Percentiles rank a stretch among this genome's conserved stretches.
Conservation (phyloP, 768 basidiomycete species). For the Fomitopsis pulvina region DNA sequence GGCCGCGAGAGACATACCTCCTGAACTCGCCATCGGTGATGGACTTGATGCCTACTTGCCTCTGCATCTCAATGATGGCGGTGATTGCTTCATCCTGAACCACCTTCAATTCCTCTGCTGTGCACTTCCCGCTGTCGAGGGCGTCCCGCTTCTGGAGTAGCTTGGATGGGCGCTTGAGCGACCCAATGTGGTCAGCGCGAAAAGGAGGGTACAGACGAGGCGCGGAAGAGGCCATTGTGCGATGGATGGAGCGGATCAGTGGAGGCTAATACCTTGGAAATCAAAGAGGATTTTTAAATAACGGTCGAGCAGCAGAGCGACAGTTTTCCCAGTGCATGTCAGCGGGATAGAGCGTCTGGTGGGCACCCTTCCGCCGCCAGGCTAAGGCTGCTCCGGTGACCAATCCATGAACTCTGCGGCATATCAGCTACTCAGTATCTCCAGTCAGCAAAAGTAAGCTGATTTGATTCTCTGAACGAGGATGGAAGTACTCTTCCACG, state of each 20-base stretch:
- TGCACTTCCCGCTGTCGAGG: constrained; percentile 36
- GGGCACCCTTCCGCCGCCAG: background rate
- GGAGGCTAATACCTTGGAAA: background rate
- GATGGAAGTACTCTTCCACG: background rate
- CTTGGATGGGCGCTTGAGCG: constrained; percentile 46
- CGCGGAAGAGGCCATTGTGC: background rate
- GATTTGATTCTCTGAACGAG: background rate
- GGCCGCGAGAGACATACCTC: constrained; percentile 25
- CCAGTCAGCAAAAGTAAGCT: background rate
- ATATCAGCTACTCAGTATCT: background rate
- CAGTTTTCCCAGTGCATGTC: background rate
- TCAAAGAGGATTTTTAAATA: background rate
- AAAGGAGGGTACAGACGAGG: constrained; percentile 29
- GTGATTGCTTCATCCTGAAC: constrained; percentile 50
- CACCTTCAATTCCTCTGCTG: constrained; percentile 35
- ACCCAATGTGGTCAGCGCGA: constrained; percentile 55
- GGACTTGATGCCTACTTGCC: constrained; percentile 47
- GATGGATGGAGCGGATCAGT: background rate
- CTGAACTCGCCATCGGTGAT: constrained; percentile 57
- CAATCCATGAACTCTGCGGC: background rate
- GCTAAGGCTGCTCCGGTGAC: background rate
- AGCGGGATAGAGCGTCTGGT: background rate
- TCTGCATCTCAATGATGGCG: constrained; percentile 47
- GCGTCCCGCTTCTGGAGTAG: constrained; percentile 42
- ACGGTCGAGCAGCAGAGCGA: background rate